phyloP scores from a whole-genome alignment of 352 stramenopile species.

The Lagenidium giganteum region DNA sequence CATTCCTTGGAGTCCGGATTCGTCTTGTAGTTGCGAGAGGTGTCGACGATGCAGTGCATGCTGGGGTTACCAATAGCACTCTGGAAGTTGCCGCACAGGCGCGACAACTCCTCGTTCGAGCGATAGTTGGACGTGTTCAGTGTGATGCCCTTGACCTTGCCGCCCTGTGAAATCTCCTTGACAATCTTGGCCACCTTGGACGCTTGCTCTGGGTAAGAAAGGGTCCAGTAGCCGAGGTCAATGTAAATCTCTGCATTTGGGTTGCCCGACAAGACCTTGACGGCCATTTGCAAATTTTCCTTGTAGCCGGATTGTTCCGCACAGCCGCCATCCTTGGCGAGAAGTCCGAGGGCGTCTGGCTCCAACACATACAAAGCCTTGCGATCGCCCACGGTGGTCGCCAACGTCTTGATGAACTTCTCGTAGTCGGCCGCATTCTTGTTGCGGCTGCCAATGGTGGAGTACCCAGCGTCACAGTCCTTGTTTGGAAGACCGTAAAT shows the following conservation, averaged over 20 bases:
- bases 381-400: constrained; percentile 32
- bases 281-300: constrained; percentile 41
- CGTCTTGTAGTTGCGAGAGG: constrained; percentile 50
- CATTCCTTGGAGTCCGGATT: constrained; percentile 40
- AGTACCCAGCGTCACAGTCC: constrained; percentile 55
- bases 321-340: constrained; percentile 29
- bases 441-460: constrained; percentile 25
- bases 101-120: constrained; percentile 34
- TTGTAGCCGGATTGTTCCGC: constrained; percentile 28
- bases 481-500: constrained; percentile 69
- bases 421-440: constrained; percentile 38
- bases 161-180: constrained; percentile 27
- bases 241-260: constrained; percentile 66
- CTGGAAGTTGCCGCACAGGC: constrained; percentile 56
- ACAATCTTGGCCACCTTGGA: constrained; percentile 26
- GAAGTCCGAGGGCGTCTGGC: constrained; percentile 53
- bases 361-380: constrained; percentile 71
- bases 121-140: constrained; percentile 83
- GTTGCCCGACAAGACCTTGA: constrained; percentile 45
- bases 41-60: constrained; percentile 60
- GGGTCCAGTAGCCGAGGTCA: constrained; percentile 66
- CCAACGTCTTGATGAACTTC: constrained; percentile 37
- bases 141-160: constrained; percentile 49
- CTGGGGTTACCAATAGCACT: constrained; percentile 27
- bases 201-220: constrained; percentile 22